phyloP scores from a whole-genome alignment of 257 asterid species.

The Asclepias syriaca region DNA sequence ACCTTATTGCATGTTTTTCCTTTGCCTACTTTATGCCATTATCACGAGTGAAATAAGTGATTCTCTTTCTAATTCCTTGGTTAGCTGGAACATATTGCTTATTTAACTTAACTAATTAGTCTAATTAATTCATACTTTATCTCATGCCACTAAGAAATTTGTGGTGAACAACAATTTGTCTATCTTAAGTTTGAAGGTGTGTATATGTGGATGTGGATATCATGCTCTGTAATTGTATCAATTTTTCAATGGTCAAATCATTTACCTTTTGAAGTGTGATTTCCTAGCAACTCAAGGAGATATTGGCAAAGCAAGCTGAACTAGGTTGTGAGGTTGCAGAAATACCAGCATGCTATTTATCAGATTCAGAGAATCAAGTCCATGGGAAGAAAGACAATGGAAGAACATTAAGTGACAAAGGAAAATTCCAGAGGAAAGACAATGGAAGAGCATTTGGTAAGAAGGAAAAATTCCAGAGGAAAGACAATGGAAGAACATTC shows the following conservation, averaged over 20 bases:
- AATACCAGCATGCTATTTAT: constrained; percentile 71
- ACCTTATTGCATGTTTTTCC: background rate
- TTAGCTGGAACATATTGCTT: no score
- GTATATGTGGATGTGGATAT: background rate
- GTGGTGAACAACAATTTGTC: background rate
- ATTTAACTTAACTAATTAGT: background rate
- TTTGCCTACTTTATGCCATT: background rate
- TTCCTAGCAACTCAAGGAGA: constrained; percentile 80
- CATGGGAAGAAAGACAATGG: constrained; percentile 24
- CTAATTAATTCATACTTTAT: background rate
- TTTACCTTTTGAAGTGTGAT: constrained; percentile 8
- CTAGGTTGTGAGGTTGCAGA: constrained; percentile 95
- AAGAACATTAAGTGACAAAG: constrained; percentile 38
- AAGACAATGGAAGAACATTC: constrained; percentile 22
- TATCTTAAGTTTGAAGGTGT: background rate
- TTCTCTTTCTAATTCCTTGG: background rate
- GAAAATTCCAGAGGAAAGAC: constrained; percentile 37
- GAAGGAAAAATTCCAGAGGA: constrained; percentile 48
- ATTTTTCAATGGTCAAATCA: constrained; percentile 4
- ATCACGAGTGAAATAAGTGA: background rate
- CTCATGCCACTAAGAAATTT: background rate
- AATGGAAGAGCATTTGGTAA: constrained; percentile 27
- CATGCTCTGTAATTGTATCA: background rate
- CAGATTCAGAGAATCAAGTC: constrained; percentile 54
- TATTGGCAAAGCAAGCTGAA: constrained; percentile 91